phyloP scores from a whole-genome alignment of 2,329 filamentous ascomycete species.

The Fusarium humuli region DNA sequence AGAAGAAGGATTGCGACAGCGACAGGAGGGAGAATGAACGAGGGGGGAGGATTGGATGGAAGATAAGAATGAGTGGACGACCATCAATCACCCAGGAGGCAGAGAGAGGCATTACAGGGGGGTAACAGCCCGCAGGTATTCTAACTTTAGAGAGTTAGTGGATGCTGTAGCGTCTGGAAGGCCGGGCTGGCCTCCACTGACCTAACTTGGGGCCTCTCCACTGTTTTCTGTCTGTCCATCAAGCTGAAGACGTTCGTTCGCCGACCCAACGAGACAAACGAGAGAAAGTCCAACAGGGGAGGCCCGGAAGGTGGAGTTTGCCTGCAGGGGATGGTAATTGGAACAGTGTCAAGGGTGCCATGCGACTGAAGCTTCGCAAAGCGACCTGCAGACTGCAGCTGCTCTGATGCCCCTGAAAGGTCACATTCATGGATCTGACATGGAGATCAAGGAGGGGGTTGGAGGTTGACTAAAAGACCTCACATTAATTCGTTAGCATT shows the following conservation, averaged over 20 bases:
- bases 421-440: constrained; percentile 8
- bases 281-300: constrained; percentile 26
- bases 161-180: constrained; percentile 25
- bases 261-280: constrained; percentile 8
- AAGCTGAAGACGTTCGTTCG: constrained; percentile 19
- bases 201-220: constrained; percentile 1
- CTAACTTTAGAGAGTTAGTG: constrained; percentile 35
- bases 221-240: neutral
- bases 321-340: constrained; percentile 32
- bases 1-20: constrained; percentile 39
- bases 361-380: constrained; percentile 33
- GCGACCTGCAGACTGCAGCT: constrained; percentile 25
- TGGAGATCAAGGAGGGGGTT: neutral
- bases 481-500: neutral
- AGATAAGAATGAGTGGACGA: constrained; percentile 29
- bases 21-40: constrained; percentile 24
- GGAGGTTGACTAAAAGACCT: constrained; percentile 20
- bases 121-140: constrained; percentile 11
- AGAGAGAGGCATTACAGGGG: constrained; percentile 9
- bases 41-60: constrained; percentile 37
- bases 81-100: neutral
- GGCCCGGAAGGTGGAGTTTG: constrained; percentile 30
- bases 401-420: constrained; percentile 31
- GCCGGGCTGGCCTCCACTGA: constrained; percentile 17
- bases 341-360: constrained; percentile 35